Conservation (phyloP, 805 yeast species). For the Phaffomyces thermotolerans region DNA sequence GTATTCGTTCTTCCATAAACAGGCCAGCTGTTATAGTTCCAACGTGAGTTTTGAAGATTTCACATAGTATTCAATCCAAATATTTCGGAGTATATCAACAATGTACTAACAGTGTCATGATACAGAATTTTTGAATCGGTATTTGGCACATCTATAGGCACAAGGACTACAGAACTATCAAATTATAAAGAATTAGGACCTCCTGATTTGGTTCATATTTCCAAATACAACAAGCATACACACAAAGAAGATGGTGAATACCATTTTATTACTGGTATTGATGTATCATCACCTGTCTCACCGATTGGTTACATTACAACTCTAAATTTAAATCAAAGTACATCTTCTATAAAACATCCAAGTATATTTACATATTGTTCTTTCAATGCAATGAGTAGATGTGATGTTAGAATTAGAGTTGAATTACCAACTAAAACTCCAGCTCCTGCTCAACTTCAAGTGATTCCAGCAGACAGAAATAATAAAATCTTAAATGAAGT, state of each 20-base stretch:
- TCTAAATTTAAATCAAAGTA: constrained; percentile 20
- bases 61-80: neutral
- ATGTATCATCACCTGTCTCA: constrained; percentile 36
- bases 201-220: constrained; percentile 57
- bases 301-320: constrained; percentile 43
- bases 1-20: constrained; percentile 6
- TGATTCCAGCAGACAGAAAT: constrained; percentile 30
- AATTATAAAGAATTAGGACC: constrained; percentile 55
- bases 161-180: constrained; percentile 38
- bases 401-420: constrained; percentile 66
- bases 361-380: constrained; percentile 47
- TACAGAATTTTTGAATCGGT: constrained; percentile 39
- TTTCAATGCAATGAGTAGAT: constrained; percentile 60
- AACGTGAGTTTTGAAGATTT: constrained; percentile 8
- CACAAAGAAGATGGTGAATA: constrained; percentile 43
- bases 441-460: constrained; percentile 24
- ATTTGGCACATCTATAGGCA: constrained; percentile 44
- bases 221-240: constrained; percentile 23
- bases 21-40: constrained; percentile 18
- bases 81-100: neutral
- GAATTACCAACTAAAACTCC: constrained; percentile 43
- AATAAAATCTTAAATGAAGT: constrained; percentile 29
- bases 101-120: constrained; percentile 13
- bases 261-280: constrained; percentile 42
- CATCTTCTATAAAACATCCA: constrained; percentile 19